A percentile compares a stretch with the other conserved stretches of the same genome.
Conservation (phyloP, 768 basidiomycete genomes). For the Leccinum fibrillosum region DNA sequence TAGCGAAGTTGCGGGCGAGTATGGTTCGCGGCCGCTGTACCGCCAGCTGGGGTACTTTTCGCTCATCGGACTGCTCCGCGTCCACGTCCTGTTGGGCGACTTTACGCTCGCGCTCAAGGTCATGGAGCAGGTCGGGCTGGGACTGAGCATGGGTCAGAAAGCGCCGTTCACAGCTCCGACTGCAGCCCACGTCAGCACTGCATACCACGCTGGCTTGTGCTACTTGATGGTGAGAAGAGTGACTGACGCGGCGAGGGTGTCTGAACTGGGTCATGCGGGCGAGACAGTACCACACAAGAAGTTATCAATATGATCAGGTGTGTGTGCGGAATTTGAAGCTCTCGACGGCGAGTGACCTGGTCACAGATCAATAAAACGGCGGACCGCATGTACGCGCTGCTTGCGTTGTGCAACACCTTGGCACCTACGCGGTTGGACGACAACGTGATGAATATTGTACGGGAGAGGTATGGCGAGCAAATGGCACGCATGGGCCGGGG, state of each 20-base stretch:
- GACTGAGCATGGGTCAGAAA: slow-evolving; percentile 88
- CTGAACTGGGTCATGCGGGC: slow-evolving; percentile 95
- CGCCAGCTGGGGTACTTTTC: slow-evolving; percentile 97
- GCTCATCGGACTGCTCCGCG: slow-evolving; percentile 89
- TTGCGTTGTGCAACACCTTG: slow-evolving; percentile 89
- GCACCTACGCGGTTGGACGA: slow-evolving; percentile 93
- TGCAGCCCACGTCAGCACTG: slow-evolving; percentile 93
- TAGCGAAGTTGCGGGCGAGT: slow-evolving; percentile 87
- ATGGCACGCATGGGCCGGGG: slow-evolving; percentile 80
- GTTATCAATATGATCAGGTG: slow-evolving; percentile 93
- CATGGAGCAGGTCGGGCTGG: slow-evolving; percentile 91
- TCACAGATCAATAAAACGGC: slow-evolving; percentile 92
- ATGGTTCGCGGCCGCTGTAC: slow-evolving; percentile 86
- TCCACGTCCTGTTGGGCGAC: slow-evolving; percentile 94
- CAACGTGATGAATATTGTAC: slow-evolving; percentile 88
- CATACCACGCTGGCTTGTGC: slow-evolving; percentile 96
- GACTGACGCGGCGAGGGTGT: slow-evolving; percentile 92
- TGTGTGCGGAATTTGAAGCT: slow-evolving; percentile 25
- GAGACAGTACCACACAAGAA: slow-evolving; percentile 94
- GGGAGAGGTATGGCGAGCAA: slow-evolving; percentile 93
- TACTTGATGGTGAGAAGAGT: slow-evolving; percentile 94
- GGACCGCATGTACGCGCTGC: slow-evolving; percentile 95
- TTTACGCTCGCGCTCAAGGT: slow-evolving; percentile 93
- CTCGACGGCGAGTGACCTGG: neutral
- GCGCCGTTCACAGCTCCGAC: slow-evolving; percentile 93